Evolutionary conservation across 768 basidiomycete species (phyloP).

Genomic region (Hypholoma sublateritium): DNA sequence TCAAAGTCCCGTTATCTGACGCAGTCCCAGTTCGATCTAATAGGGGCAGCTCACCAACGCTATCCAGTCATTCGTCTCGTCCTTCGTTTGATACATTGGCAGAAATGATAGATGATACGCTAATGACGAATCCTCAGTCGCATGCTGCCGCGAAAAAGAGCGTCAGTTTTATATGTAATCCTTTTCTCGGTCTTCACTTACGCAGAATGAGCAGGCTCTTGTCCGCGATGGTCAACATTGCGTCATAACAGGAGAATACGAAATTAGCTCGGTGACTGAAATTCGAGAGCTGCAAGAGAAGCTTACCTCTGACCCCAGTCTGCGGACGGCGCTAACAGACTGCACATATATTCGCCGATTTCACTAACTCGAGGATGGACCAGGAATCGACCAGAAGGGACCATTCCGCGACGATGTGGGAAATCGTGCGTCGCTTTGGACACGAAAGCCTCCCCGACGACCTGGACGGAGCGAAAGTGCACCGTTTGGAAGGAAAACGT

Average conservation of each 20-base stretch:
- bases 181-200: constrained; percentile 1
- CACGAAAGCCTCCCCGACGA: constrained; percentile 17
- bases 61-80: constrained; percentile 12
- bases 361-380: constrained; percentile 16
- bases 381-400: constrained; percentile 12
- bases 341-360: constrained; percentile 30
- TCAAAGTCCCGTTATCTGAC: constrained; percentile 9
- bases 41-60: too few relatives aligned
- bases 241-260: constrained; percentile 20
- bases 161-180: background rate
- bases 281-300: constrained; percentile 12
- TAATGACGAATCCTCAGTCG: constrained; percentile 14
- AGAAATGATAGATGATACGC: constrained; percentile 20
- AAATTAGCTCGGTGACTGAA: constrained; percentile 11
- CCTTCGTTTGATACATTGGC: constrained; percentile 22
- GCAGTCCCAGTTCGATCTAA: background rate
- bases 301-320: background rate
- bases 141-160: constrained; percentile 17
- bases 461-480: constrained; percentile 26
- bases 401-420: constrained; percentile 11
- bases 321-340: constrained; percentile 8
- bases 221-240: constrained; percentile 35
- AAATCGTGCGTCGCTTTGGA: constrained; percentile 26
- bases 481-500: constrained; percentile 29
- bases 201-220: constrained; percentile 28